Base-by-base conservation (phyloP, 495 filamentous ascomycete species). In the Penicillium ucsense region DNA sequence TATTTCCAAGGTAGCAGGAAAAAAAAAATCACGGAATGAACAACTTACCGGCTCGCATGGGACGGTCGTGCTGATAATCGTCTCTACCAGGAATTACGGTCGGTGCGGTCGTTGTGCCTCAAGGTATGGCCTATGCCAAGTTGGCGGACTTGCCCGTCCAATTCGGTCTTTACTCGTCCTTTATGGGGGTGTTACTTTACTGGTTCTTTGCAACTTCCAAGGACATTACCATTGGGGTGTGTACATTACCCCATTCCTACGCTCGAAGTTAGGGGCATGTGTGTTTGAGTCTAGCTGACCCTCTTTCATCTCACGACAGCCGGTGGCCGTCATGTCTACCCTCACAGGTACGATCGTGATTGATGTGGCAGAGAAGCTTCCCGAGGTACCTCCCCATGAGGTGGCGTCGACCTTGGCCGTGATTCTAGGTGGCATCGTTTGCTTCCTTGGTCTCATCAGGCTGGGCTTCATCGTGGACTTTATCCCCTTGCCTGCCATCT, bases 181-280 rank as follows among this genome's bases (percentile, higher is more conserved):
- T 99, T 57, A 95, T 97, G 84, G 92, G 92, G 29, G 91, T 97
- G 4, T 61, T 96, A 50, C 64, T 95, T 41, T 99, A 99, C 55
- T 97, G 92, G 92, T 94, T 97, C 64, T 97, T 98, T 56, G 92
- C 92, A 2, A 98, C 92, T 2, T 97, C 94, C 0, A 98, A 98
- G 60, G 92, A 98, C 66, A 97, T 98, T 60, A 97, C 92, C 6
- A 97, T 98, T 44, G 92, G 92, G n/a, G 88, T 90, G 70, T 74
- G 20, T 20, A 20, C 20, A 20, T 2, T 20, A 20, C 20, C 20
- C 20, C 20, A 20, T 20, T 20, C 20, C 2, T 20, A 20, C 20
- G 20, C 20, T 20, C 20, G 20, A 20, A 20, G 20, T 20, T 1
- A 20, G 1, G 20, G 20, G 20, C 20, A 20, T 20, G 20, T 20